Conservation (phyloP, 306 rosid genomes). For the Quercus berberidifolia region DNA sequence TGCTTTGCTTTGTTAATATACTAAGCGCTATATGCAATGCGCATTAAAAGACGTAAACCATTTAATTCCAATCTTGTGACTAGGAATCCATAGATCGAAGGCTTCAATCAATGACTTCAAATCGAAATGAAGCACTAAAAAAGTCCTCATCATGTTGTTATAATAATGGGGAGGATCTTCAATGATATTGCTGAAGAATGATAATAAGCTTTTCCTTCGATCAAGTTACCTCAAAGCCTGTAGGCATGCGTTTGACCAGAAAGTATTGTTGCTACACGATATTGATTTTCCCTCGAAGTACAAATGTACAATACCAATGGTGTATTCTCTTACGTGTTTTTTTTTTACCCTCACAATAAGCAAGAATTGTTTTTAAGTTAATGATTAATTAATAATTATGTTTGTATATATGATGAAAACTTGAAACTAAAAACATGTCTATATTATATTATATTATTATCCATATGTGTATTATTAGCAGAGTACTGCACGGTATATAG, state of each 20-base stretch:
- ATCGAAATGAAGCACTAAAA: neutral
- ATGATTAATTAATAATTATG: neutral
- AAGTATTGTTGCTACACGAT: neutral
- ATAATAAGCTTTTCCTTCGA: neutral
- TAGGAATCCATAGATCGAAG: neutral
- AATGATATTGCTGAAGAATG: neutral
- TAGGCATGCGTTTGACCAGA: neutral
- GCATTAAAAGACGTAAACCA: slow-evolving; percentile 31
- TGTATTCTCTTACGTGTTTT: neutral
- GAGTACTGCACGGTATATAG: neutral
- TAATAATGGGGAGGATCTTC: neutral
- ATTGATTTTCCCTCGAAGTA: neutral
- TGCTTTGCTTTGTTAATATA: neutral
- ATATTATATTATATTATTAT: neutral
- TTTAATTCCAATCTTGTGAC: too few species aligned
- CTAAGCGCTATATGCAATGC: slow-evolving; percentile 4
- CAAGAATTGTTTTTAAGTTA: neutral
- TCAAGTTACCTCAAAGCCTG: slow-evolving; percentile 2
- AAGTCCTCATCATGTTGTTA: neutral
- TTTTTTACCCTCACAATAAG: neutral
- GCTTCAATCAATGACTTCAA: slow-evolving; percentile 12
- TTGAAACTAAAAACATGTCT: neutral
- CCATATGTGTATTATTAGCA: too few species aligned
- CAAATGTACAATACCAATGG: too few species aligned
- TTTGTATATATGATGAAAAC: neutral